These are phyloP conservation scores for Botryosphaeria agaves DNA, from an alignment of 2,329 filamentous ascomycete genomes.

Conservation along the genomic window DNA sequence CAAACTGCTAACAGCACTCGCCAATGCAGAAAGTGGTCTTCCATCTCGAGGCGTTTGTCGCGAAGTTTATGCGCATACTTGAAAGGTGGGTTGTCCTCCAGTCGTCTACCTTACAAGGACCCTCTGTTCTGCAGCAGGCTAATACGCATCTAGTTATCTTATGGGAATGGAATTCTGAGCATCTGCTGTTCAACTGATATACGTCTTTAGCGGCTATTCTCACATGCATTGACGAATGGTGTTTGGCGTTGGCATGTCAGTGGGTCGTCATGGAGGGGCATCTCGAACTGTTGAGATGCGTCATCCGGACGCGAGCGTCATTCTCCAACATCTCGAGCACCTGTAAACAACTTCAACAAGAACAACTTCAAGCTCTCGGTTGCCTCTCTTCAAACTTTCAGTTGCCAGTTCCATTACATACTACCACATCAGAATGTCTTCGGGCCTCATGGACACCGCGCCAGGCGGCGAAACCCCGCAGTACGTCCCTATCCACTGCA, in stretches of 20 bases:
- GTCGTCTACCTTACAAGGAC: constrained; percentile 1
- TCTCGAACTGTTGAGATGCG: neutral
- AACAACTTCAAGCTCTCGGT: no score
- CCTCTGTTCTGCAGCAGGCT: neutral
- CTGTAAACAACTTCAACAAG: constrained; percentile 1
- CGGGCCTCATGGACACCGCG: constrained; percentile 39
- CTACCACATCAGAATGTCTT: constrained; percentile 24
- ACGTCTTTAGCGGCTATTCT: no score
- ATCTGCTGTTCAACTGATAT: no score
- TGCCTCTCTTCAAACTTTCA: neutral
- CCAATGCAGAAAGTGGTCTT: constrained; percentile 68
- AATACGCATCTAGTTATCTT: constrained; percentile 24
- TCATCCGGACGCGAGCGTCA: neutral
- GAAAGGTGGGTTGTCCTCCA: constrained; percentile 51
- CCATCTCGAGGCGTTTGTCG: constrained; percentile 93
- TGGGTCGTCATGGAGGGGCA: constrained; percentile 1
- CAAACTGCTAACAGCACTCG: neutral
- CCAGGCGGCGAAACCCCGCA: constrained; percentile 42
- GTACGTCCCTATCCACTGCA: constrained; percentile 18
- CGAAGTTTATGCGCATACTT: constrained; percentile 92
- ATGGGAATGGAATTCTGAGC: constrained; percentile 64
- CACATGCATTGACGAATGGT: no score
- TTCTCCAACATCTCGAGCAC: neutral
- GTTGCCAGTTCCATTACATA: neutral
- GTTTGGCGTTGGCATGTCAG: no score